phyloP scores from a whole-genome alignment of 1,284 basidiomycete genomes.

The Schizophyllum commune region DNA sequence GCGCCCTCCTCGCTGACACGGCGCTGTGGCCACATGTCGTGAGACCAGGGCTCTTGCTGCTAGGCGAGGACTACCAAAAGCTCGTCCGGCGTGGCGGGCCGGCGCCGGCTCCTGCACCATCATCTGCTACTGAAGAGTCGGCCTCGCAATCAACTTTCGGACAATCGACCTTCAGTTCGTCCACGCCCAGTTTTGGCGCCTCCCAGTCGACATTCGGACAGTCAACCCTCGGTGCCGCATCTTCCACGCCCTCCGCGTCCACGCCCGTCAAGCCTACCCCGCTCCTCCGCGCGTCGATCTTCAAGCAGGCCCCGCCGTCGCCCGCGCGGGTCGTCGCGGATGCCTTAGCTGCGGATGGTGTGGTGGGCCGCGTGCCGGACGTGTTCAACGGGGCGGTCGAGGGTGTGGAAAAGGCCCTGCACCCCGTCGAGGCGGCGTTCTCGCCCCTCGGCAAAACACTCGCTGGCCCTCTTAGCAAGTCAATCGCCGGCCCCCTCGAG shows the following conservation, averaged over 20 bases:
- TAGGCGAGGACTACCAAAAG: constrained; percentile 60
- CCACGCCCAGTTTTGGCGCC: too few species aligned
- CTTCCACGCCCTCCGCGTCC: neutral
- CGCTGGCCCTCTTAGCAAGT: too few species aligned
- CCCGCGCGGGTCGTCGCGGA: constrained; percentile 5
- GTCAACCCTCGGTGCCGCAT: too few species aligned
- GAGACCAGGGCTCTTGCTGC: constrained; percentile 48
- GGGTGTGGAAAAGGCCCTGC: neutral
- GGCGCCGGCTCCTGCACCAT: constrained; percentile 18
- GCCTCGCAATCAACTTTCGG: neutral
- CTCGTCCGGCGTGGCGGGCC: constrained; percentile 46
- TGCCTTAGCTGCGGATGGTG: constrained; percentile 5
- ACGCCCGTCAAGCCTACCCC: neutral
- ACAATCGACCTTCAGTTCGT: too few species aligned
- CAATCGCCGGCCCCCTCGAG: too few species aligned
- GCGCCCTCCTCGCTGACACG: constrained; percentile 59
- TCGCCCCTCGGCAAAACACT: too few species aligned
- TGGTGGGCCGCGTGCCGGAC: constrained; percentile 1
- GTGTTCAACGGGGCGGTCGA: neutral
- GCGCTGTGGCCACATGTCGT: constrained; percentile 56
- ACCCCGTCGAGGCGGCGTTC: too few species aligned
- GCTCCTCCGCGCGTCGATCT: constrained; percentile 10
- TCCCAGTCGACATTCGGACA: too few species aligned
- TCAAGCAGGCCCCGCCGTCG: constrained; percentile 3
- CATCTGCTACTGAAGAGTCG: constrained; percentile 16